These are phyloP conservation scores for Closterium sp. DNA, from an alignment of 139 green algal genomes.

Conservation along the genomic window DNA sequence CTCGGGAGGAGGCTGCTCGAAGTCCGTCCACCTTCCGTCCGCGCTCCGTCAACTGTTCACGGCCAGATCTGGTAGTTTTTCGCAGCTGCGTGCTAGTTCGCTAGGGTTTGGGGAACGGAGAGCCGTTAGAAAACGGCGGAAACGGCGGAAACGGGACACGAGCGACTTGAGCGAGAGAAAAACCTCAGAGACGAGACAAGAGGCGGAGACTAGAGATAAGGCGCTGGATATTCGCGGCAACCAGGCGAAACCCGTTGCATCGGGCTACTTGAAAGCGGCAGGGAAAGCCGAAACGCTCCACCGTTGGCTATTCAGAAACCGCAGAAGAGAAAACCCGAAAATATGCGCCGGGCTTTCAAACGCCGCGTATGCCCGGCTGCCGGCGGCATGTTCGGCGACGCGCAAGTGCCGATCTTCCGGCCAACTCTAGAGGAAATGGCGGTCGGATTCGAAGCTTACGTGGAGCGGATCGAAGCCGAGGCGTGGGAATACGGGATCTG, in stretches of 20 bases:
- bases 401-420: conserved; percentile 27
- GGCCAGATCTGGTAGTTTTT: background rate
- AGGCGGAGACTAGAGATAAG: no score
- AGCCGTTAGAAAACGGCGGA: background rate
- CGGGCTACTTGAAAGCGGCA: no score
- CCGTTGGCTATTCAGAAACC: no score
- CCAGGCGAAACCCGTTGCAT: background rate
- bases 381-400: background rate
- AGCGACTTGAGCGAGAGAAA: no score
- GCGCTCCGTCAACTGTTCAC: background rate
- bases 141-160: background rate
- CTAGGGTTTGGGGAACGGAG: background rate
- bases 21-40: background rate
- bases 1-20: no score
- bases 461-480: conserved; percentile 61
- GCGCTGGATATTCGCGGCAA: no score
- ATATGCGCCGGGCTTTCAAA: background rate
- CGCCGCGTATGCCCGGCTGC: background rate
- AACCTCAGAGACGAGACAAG: no score
- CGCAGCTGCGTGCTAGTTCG: background rate
- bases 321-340: no score
- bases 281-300: no score
- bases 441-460: conserved; percentile 61
- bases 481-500: conserved; percentile 58
- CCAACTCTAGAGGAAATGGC: conserved; percentile 54